Conservation (phyloP, 345 rosid genomes). For the Psidium guajava region DNA sequence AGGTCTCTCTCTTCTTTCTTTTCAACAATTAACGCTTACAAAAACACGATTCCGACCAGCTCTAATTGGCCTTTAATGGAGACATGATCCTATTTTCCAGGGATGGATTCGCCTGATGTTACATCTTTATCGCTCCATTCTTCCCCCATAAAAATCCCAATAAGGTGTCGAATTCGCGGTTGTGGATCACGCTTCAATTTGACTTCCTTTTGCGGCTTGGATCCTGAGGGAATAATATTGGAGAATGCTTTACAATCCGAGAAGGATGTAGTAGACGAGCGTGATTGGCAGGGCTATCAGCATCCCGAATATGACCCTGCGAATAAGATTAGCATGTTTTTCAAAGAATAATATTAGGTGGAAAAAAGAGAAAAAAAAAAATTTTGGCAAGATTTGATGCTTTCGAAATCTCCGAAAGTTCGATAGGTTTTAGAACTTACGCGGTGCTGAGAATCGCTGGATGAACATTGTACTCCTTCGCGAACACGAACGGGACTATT, state of each 20-base stretch:
- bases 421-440: neutral
- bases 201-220: neutral
- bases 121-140: neutral
- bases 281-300: constrained; percentile 88
- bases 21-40: neutral
- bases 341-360: neutral
- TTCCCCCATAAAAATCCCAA: neutral
- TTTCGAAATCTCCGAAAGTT: neutral
- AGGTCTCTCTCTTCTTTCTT: constrained; percentile 6
- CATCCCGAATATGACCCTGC: constrained; percentile 98
- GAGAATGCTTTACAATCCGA: constrained; percentile 35
- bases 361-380: too few relatives aligned
- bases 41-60: neutral
- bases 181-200: neutral
- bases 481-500: constrained; percentile 10
- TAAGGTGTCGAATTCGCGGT: neutral
- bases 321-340: neutral
- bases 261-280: constrained; percentile 72
- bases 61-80: constrained; percentile 28
- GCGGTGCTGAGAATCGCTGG: constrained; percentile 10
- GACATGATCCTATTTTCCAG: constrained; percentile 29
- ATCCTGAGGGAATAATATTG: too few relatives aligned
- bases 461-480: constrained; percentile 12
- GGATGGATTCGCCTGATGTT: neutral
- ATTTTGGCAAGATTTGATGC: neutral